Conservation (phyloP, 2,329 filamentous ascomycete species). For the Ascochyta koolunga region DNA sequence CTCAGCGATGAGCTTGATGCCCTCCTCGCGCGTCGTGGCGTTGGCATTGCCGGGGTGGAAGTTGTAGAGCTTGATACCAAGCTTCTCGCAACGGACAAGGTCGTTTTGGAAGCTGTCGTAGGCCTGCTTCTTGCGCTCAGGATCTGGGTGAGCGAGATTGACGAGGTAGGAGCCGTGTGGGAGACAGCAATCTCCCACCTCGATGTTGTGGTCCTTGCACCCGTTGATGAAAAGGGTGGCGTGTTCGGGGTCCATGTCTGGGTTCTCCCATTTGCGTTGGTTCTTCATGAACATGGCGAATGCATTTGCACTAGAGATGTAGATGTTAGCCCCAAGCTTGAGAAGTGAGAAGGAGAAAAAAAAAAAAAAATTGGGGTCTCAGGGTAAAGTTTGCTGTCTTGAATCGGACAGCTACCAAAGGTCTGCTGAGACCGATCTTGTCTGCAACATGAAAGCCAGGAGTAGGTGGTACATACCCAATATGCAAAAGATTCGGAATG, state of each 20-base stretch:
- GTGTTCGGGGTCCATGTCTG: slow-evolving; percentile 72
- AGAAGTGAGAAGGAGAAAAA: too few species aligned
- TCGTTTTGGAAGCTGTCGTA: slow-evolving; percentile 89
- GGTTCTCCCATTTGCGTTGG: slow-evolving; percentile 92
- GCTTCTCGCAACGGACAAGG: slow-evolving; percentile 78
- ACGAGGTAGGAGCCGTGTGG: slow-evolving; percentile 97
- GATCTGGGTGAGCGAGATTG: slow-evolving; percentile 86
- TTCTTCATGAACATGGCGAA: slow-evolving; percentile 97
- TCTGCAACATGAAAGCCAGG: too few species aligned
- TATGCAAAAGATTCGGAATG: slow-evolving; percentile 75
- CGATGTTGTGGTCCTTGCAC: slow-evolving; percentile 73
- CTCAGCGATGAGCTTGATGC: slow-evolving; percentile 77
- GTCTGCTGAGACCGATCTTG: too few species aligned
- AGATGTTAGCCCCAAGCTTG: too few species aligned
- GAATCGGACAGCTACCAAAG: too few species aligned
- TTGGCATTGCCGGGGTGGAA: slow-evolving; percentile 90
- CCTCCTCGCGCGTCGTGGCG: slow-evolving; percentile 68
- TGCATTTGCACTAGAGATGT: slow-evolving; percentile 72
- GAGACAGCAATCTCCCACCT: slow-evolving; percentile 75
- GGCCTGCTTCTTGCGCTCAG: slow-evolving; percentile 80
- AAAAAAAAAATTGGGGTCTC: too few species aligned
- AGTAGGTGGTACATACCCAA: slow-evolving; percentile 59
- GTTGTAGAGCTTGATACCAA: slow-evolving; percentile 94
- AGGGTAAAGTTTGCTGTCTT: too few species aligned
- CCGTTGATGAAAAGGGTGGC: slow-evolving; percentile 71